Percentiles rank a stretch among this genome's conserved stretches.
Evolutionary conservation across 495 filamentous ascomycete species (phyloP).

Genomic region (Penicillium dipodomyicola): DNA sequence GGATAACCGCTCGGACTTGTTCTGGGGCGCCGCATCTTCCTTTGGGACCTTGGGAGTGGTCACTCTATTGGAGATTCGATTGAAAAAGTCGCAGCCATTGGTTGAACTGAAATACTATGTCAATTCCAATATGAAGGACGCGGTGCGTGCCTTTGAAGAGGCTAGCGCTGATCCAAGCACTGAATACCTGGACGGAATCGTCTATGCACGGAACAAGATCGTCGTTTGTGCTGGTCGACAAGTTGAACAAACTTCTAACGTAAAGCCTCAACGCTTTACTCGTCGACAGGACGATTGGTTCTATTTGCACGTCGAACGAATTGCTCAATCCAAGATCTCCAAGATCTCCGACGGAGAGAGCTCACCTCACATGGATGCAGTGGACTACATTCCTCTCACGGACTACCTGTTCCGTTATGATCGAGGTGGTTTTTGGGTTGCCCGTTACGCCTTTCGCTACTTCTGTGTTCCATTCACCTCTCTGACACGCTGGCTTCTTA

Average conservation of each 20-base stretch:
- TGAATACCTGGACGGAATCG: slow-evolving; percentile 57
- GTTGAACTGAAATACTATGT: slow-evolving; percentile 53
- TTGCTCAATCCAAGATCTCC: slow-evolving; percentile 11
- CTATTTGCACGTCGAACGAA: slow-evolving; percentile 49
- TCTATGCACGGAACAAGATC: slow-evolving; percentile 43
- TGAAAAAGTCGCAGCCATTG: slow-evolving; percentile 45
- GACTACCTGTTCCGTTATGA: slow-evolving; percentile 66
- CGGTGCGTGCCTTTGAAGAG: slow-evolving; percentile 36
- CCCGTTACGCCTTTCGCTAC: slow-evolving; percentile 50
- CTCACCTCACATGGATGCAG: slow-evolving; percentile 3
- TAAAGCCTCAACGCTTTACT: slow-evolving; percentile 43
- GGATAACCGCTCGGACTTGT: slow-evolving; percentile 44
- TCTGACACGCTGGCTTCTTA: slow-evolving; percentile 51
- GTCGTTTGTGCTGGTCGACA: slow-evolving; percentile 51
- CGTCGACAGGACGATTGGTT: slow-evolving; percentile 56
- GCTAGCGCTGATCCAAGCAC: slow-evolving; percentile 32
- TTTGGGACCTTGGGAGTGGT: slow-evolving; percentile 54
- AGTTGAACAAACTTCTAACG: slow-evolving; percentile 24
- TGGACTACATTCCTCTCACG: slow-evolving; percentile 51
- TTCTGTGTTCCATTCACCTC: slow-evolving; percentile 56
- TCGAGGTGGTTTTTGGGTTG: slow-evolving; percentile 60
- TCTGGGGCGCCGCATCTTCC: slow-evolving; percentile 51
- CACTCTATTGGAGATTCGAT: slow-evolving; percentile 52
- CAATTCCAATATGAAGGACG: slow-evolving; percentile 36
- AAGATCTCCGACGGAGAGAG: neutral